Evolutionary conservation across 2,329 filamentous ascomycete genomes (phyloP).

Genomic region (Didymella keratinophila): DNA sequence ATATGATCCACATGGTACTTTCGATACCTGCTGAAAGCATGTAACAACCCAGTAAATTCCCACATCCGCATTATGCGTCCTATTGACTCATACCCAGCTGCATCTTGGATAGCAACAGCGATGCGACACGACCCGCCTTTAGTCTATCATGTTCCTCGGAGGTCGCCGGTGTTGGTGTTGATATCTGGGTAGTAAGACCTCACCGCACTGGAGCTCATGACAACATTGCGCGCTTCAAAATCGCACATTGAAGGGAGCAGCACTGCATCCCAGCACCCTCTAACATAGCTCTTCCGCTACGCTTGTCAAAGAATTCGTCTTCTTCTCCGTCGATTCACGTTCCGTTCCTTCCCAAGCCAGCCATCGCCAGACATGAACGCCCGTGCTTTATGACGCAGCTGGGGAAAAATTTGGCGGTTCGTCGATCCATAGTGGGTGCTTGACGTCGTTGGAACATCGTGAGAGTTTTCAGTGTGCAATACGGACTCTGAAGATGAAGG

Average conservation of each 20-base stretch:
- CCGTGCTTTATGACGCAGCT: constrained; percentile 20
- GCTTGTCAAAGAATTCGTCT: too few relatives aligned
- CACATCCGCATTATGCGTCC: background rate
- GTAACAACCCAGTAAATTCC: background rate
- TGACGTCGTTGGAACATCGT: constrained; percentile 3
- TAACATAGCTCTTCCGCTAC: too few relatives aligned
- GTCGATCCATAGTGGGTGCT: constrained; percentile 14
- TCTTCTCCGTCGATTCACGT: background rate
- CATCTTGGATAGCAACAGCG: background rate
- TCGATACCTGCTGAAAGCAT: background rate
- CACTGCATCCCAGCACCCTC: background rate
- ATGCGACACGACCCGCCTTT: background rate
- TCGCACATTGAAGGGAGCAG: background rate
- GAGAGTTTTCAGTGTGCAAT: background rate
- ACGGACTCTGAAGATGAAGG: background rate
- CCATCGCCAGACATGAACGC: constrained; percentile 2
- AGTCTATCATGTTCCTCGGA: background rate
- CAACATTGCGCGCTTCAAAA: background rate
- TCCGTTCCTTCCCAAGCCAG: background rate
- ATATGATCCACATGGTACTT: too few relatives aligned
- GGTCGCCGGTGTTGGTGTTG: background rate
- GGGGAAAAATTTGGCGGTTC: constrained; percentile 17
- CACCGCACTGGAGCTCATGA: background rate
- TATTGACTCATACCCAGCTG: background rate
- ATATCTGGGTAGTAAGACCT: too few relatives aligned